Conservation (phyloP, 768 basidiomycete species). For the Kwoniella europaea region DNA sequence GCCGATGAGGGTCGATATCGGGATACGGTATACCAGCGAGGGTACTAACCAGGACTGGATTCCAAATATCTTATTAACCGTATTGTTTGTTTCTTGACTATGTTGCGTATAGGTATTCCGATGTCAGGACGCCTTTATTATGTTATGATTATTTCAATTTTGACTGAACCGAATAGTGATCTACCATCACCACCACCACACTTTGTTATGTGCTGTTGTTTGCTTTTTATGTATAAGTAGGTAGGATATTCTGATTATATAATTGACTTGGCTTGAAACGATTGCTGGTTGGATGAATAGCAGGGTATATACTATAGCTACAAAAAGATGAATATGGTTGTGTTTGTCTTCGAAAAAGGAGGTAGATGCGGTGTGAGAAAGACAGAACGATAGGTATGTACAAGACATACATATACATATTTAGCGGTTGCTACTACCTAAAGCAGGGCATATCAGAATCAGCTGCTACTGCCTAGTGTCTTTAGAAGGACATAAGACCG, state of each 20-base stretch:
- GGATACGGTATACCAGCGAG: background rate
- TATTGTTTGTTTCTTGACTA: too few species aligned
- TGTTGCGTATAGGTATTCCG: background rate
- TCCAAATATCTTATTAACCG: too few species aligned
- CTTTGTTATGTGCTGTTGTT: too few species aligned
- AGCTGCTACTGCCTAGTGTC: background rate
- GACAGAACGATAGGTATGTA: background rate
- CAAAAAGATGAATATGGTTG: background rate
- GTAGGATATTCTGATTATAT: background rate
- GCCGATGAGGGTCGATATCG: background rate
- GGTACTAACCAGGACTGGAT: too few species aligned
- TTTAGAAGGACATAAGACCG: background rate
- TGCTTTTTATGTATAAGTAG: background rate
- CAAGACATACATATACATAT: background rate
- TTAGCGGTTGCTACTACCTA: background rate
- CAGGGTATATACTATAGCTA: background rate
- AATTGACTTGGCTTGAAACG: background rate
- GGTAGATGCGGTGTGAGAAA: background rate
- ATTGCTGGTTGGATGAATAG: background rate
- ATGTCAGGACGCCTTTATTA: background rate
- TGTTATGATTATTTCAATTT: constrained; percentile 14
- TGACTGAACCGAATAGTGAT: constrained; percentile 13
- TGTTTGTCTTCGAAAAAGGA: too few species aligned
- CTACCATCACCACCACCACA: background rate
- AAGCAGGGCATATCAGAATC: background rate